phyloP scores from a whole-genome alignment of 371 early-diverging fungal genomes.

The Mortierella sp. region DNA sequence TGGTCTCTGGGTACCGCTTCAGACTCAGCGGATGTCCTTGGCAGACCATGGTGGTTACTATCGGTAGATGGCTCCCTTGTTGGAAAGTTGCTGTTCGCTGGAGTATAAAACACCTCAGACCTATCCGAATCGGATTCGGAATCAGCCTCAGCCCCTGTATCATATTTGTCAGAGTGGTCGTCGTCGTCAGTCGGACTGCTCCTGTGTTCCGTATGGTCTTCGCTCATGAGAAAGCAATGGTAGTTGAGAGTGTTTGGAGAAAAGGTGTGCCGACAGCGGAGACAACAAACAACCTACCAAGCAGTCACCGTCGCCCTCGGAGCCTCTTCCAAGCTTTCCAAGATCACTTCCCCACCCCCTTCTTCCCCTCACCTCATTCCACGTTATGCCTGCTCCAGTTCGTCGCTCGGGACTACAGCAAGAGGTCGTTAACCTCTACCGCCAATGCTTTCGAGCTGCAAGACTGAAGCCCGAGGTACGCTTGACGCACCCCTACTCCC shows the following conservation, averaged over 20 bases:
- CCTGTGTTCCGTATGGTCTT: too few species aligned
- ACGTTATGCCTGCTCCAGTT: constrained; percentile 45
- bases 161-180: too few species aligned
- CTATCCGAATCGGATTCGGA: background rate
- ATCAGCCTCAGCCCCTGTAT: background rate
- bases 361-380: background rate
- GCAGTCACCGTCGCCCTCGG: too few species aligned
- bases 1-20: too few species aligned
- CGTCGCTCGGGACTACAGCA: constrained; percentile 71
- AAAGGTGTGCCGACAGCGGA: too few species aligned
- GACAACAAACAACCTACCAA: too few species aligned
- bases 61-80: constrained; percentile 4
- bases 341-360: background rate
- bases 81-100: background rate
- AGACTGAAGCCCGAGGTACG: constrained; percentile 63
- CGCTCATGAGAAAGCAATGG: too few species aligned
- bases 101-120: background rate
- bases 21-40: too few species aligned
- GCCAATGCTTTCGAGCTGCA: constrained; percentile 69
- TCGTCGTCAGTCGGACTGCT: too few species aligned
- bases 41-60: background rate
- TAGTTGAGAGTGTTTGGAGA: too few species aligned
- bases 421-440: constrained; percentile 67
- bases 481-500: too few species aligned
- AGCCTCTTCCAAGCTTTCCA: background rate